A percentile compares a stretch with the other conserved stretches of the same genome.
phyloP scores from a whole-genome alignment of 2,329 filamentous ascomycete genomes.

The Arthroderma sp. region DNA sequence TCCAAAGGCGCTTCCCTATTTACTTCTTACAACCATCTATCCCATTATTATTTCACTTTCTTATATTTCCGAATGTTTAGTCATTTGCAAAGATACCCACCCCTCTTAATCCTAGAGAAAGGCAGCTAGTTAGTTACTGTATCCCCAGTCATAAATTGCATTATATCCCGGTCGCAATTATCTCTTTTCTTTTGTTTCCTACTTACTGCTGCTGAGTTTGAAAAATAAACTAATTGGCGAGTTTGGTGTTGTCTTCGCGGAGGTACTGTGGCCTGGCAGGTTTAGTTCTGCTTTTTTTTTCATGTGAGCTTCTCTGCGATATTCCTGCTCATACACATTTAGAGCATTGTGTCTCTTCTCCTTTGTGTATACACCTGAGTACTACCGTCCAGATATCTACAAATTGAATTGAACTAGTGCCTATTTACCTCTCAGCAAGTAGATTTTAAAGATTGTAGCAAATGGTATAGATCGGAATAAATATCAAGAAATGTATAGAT shows the following conservation, averaged over 20 bases:
- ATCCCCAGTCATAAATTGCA: background rate
- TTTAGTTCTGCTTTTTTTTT: background rate
- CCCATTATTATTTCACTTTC: background rate
- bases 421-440: background rate
- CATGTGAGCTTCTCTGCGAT: too few species aligned
- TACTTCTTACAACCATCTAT: background rate
- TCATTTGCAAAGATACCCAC: conserved; percentile 5
- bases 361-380: background rate
- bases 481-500: background rate
- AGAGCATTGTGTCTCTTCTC: background rate
- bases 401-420: background rate
- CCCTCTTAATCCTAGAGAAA: background rate
- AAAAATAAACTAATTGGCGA: background rate
- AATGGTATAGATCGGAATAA: background rate
- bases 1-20: background rate
- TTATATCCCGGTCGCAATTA: background rate
- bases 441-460: background rate
- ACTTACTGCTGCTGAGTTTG: background rate
- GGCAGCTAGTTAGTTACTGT: background rate
- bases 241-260: background rate
- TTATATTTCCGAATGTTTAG: background rate
- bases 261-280: background rate
- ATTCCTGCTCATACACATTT: background rate
- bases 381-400: background rate
- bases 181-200: background rate